These are phyloP conservation scores for Lasiodiplodia sp. DNA, from an alignment of 2,329 filamentous ascomycete species.

Conservation along the genomic window DNA sequence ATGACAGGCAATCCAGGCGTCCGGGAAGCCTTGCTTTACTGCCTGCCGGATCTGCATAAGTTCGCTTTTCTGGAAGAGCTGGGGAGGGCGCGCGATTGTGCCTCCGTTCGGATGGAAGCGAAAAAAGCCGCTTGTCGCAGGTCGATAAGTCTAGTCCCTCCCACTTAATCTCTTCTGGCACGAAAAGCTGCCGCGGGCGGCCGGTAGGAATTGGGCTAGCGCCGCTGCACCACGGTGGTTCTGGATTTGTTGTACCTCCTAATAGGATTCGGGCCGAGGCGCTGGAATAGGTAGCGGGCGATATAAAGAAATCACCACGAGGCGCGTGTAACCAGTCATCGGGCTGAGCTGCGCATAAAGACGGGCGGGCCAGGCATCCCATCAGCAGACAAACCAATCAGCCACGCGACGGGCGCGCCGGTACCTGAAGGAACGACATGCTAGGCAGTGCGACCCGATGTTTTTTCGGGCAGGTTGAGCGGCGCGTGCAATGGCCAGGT, in stretches of 20 bases:
- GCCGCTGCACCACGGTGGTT: neutral
- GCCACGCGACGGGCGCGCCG: neutral
- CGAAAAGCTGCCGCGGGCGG: neutral
- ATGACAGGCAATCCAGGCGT: constrained; percentile 20
- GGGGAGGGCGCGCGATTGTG: neutral
- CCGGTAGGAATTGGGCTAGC: neutral
- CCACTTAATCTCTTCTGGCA: constrained; percentile 12
- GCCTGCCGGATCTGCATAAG: constrained; percentile 23
- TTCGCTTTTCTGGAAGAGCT: neutral
- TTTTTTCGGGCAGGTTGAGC: neutral
- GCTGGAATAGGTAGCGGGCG: neutral
- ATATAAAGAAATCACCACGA: constrained; percentile 8
- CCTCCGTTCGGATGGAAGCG: constrained; percentile 1
- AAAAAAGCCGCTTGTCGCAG: neutral
- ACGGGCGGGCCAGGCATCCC: constrained; percentile 10
- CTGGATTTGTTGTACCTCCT: constrained; percentile 9
- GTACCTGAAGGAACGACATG: neutral
- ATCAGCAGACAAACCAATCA: constrained; percentile 10
- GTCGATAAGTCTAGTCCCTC: constrained; percentile 7
- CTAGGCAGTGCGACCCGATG: neutral
- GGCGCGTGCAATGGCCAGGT: constrained; percentile 8
- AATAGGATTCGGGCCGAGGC: constrained; percentile 12
- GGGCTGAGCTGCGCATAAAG: neutral
- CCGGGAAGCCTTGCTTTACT: constrained; percentile 2
- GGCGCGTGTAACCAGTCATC: constrained; percentile 4